Evolutionary conservation across 129 eudicot species (phyloP).

Genomic region (Centella asiatica): DNA sequence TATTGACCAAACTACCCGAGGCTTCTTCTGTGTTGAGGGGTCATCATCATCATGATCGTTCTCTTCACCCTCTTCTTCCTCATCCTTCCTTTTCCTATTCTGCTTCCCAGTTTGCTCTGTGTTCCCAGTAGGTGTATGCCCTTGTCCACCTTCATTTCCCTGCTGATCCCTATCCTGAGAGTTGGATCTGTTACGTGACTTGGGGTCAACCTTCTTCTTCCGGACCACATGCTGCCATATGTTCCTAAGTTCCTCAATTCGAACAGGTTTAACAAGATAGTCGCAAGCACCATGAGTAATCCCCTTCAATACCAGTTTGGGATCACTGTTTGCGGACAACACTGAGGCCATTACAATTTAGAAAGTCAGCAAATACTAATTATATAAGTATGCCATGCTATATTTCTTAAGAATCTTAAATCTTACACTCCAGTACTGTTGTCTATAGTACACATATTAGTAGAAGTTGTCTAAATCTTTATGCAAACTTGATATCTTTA

Average conservation of each 20-base stretch:
- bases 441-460: background rate
- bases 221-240: slow-evolving; percentile 95
- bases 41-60: slow-evolving; percentile 65
- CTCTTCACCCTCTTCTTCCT: slow-evolving; percentile 76
- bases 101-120: slow-evolving; percentile 61
- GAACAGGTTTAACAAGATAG: slow-evolving; percentile 87
- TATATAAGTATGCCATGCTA: background rate
- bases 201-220: slow-evolving; percentile 56
- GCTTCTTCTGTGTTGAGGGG: slow-evolving; percentile 72
- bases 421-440: background rate
- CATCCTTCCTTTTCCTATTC: slow-evolving; percentile 77
- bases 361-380: background rate
- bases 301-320: slow-evolving; percentile 98
- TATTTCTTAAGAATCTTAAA: background rate
- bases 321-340: slow-evolving; percentile 90
- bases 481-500: background rate
- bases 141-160: slow-evolving; percentile 48
- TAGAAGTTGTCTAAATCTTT: background rate
- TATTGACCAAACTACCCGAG: slow-evolving; percentile 95
- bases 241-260: slow-evolving; percentile 87
- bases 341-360: slow-evolving; percentile 41
- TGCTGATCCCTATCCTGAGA: slow-evolving; percentile 40
- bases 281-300: slow-evolving; percentile 94
- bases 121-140: slow-evolving; percentile 27
- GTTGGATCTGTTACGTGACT: slow-evolving; percentile 38